phyloP scores from a whole-genome alignment of 2,329 filamentous ascomycete genomes.

The Nemania abortiva region DNA sequence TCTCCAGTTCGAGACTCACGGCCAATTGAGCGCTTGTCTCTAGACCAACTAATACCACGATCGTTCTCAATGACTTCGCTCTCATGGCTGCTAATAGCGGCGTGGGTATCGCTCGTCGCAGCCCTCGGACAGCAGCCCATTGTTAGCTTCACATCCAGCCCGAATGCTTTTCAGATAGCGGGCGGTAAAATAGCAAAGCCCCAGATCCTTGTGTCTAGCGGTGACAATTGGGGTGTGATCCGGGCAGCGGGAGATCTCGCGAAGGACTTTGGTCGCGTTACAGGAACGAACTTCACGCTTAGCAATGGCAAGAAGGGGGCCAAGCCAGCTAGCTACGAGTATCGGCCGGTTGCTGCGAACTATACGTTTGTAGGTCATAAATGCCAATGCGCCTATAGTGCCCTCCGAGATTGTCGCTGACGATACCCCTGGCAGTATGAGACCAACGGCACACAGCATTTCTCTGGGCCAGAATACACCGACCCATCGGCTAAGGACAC shows the following conservation, averaged over 20 bases:
- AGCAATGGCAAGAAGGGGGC: slow-evolving; percentile 60
- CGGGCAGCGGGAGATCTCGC: slow-evolving; percentile 76
- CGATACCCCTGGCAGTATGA: slow-evolving; percentile 53
- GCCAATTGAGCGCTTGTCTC: background rate
- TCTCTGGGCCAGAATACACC: slow-evolving; percentile 60
- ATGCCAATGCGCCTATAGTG: background rate
- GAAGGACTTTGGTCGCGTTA: slow-evolving; percentile 77
- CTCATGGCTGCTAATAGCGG: slow-evolving; percentile 29
- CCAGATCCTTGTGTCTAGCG: slow-evolving; percentile 64
- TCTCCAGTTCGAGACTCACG: background rate
- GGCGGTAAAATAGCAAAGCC: slow-evolving; percentile 46
- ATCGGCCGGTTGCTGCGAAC: slow-evolving; percentile 59
- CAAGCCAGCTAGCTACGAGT: slow-evolving; percentile 56
- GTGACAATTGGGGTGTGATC: slow-evolving; percentile 76
- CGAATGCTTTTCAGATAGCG: slow-evolving; percentile 45
- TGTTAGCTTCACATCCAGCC: slow-evolving; percentile 44
- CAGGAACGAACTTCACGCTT: slow-evolving; percentile 72
- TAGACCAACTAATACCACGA: background rate
- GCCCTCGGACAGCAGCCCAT: slow-evolving; percentile 50
- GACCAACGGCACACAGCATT: slow-evolving; percentile 56
- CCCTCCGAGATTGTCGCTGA: background rate
- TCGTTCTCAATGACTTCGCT: slow-evolving; percentile 22
- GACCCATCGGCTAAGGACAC: slow-evolving; percentile 59
- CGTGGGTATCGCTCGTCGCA: slow-evolving; percentile 33
- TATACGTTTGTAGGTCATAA: slow-evolving; percentile 58